Evolutionary conservation across 2,329 filamentous ascomycete genomes (phyloP).

Genomic region (Pseudocercospora fuligena): DNA sequence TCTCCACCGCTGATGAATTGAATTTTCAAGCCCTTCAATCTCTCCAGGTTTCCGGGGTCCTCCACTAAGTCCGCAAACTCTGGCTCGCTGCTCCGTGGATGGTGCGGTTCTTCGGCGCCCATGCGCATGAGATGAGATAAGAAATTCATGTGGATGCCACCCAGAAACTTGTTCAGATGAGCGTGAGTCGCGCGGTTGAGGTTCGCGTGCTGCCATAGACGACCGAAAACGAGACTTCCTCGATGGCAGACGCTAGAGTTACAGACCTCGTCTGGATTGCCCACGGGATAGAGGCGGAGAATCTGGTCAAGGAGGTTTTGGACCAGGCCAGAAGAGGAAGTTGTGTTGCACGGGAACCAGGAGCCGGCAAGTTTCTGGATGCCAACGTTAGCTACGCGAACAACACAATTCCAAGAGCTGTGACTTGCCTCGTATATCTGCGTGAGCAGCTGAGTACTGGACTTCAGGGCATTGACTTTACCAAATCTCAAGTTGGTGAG

Average conservation of each 20-base stretch:
- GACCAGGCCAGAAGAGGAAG: constrained; percentile 50
- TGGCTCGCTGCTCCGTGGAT: neutral
- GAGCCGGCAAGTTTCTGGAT: constrained; percentile 49
- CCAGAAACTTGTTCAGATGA: constrained; percentile 65
- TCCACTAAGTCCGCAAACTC: neutral
- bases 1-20: neutral
- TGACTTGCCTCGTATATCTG: constrained; percentile 45
- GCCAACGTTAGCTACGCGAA: too few species aligned
- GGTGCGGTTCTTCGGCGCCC: neutral
- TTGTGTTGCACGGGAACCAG: constrained; percentile 61
- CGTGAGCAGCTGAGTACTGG: constrained; percentile 38
- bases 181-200: constrained; percentile 69
- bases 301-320: constrained; percentile 6
- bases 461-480: neutral
- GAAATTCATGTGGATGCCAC: constrained; percentile 46
- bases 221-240: constrained; percentile 63
- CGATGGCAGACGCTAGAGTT: constrained; percentile 67
- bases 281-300: constrained; percentile 62
- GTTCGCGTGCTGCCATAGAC: constrained; percentile 66
- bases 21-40: neutral
- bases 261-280: constrained; percentile 62
- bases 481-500: constrained; percentile 1
- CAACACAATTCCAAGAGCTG: too few species aligned
- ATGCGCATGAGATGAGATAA: neutral
- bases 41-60: neutral